phyloP scores from a whole-genome alignment of 495 filamentous ascomycete species.

The Aspergillus panamensis region DNA sequence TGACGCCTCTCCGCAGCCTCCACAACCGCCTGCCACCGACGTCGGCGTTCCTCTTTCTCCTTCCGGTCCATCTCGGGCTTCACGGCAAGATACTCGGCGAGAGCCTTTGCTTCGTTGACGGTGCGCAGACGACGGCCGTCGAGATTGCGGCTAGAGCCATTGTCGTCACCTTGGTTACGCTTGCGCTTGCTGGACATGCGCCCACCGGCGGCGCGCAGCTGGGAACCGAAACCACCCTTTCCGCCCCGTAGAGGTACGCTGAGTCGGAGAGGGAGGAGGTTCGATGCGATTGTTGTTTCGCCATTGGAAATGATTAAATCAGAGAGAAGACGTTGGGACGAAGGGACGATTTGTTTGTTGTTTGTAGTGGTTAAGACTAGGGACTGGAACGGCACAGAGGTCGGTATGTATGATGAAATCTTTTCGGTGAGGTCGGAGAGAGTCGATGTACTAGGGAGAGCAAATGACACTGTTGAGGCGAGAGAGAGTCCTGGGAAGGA shows the following conservation, averaged over 20 bases:
- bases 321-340: constrained; percentile 32
- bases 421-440: constrained; percentile 61
- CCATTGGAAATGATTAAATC: constrained; percentile 25
- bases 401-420: constrained; percentile 63
- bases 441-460: constrained; percentile 60
- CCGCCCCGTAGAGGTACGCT: constrained; percentile 74
- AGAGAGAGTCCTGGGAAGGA: constrained; percentile 79
- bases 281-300: constrained; percentile 47
- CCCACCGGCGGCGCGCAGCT: constrained; percentile 92
- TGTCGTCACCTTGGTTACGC: constrained; percentile 76
- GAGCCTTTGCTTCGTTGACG: constrained; percentile 87
- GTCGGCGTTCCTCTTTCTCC: constrained; percentile 78
- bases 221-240: constrained; percentile 96
- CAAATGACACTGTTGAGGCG: constrained; percentile 70
- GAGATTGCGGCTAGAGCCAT: constrained; percentile 86
- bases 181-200: constrained; percentile 96
- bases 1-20: constrained; percentile 75
- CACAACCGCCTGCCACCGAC: constrained; percentile 80
- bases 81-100: constrained; percentile 90
- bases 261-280: constrained; percentile 79
- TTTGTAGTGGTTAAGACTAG: constrained; percentile 80
- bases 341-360: constrained; percentile 61
- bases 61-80: constrained; percentile 96
- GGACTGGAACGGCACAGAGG: constrained; percentile 37
- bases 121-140: constrained; percentile 89